Evolutionary conservation across 768 basidiomycete species (phyloP).

Genomic region (Mycena chlorophos): DNA sequence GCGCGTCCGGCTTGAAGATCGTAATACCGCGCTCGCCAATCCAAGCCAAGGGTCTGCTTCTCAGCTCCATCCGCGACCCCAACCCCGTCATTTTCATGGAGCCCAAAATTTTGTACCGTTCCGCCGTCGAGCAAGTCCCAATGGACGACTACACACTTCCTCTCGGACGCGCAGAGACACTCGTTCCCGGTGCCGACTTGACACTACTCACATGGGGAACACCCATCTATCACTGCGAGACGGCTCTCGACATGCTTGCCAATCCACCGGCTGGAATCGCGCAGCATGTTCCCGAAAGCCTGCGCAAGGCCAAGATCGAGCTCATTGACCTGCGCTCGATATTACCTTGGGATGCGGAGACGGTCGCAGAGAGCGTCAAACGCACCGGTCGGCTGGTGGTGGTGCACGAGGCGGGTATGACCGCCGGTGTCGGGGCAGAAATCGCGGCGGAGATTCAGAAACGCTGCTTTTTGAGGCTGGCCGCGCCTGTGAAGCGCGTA

Average conservation of each 20-base stretch:
- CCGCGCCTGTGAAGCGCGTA: constrained; percentile 84
- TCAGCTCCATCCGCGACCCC: constrained; percentile 86
- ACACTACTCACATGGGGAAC: constrained; percentile 94
- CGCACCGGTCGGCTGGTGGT: constrained; percentile 84
- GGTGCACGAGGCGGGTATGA: constrained; percentile 89
- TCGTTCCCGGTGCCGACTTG: constrained; percentile 76
- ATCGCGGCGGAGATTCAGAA: constrained; percentile 91
- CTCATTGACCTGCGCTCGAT: constrained; percentile 90
- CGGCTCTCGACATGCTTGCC: constrained; percentile 71
- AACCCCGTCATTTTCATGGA: constrained; percentile 97
- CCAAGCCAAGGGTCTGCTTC: constrained; percentile 91
- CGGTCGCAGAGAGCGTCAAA: constrained; percentile 77
- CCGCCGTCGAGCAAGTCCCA: constrained; percentile 94
- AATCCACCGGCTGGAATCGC: constrained; percentile 67
- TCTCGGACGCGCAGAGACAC: constrained; percentile 75
- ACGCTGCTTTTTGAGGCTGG: constrained; percentile 82
- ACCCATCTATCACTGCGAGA: constrained; percentile 86
- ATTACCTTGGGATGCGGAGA: constrained; percentile 85
- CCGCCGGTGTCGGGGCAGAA: constrained; percentile 87
- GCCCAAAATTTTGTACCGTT: constrained; percentile 90
- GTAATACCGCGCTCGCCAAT: constrained; percentile 94
- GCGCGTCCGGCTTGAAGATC: constrained; percentile 85
- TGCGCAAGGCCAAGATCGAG: constrained; percentile 75
- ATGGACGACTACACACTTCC: constrained; percentile 86
- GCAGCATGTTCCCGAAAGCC: constrained; percentile 59